Conservation (phyloP, 2,329 filamentous ascomycete genomes). For the Aureobasidium namibiae region DNA sequence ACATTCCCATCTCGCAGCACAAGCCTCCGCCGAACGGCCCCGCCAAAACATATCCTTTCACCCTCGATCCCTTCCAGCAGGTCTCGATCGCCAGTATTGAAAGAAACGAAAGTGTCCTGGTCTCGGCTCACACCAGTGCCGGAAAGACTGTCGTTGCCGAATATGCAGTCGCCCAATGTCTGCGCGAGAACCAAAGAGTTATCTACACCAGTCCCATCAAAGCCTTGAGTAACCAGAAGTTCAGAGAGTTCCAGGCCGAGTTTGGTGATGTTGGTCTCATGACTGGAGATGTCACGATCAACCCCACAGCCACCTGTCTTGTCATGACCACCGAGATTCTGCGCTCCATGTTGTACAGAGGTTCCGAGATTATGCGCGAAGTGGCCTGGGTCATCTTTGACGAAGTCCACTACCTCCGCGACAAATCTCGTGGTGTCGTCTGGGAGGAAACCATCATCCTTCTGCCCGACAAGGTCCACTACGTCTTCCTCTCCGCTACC, state of each 20-base stretch:
- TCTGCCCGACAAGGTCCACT: conserved; percentile 94
- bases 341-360: conserved; percentile 94
- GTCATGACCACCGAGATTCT: conserved; percentile 99
- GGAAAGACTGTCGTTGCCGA: conserved; percentile 98
- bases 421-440: conserved; percentile 87
- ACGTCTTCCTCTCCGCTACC: conserved; percentile 95
- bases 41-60: conserved; percentile 77
- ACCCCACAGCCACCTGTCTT: conserved; percentile 92
- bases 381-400: conserved; percentile 98
- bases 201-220: conserved; percentile 99
- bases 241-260: conserved; percentile 87
- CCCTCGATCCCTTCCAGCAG: conserved; percentile 94
- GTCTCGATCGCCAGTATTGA: conserved; percentile 92
- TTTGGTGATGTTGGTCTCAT: conserved; percentile 97
- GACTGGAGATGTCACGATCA: conserved; percentile 99
- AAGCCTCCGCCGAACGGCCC: conserved; percentile 72
- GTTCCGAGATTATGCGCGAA: conserved; percentile 98
- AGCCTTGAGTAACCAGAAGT: conserved; percentile 97
- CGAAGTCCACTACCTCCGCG: conserved; percentile 97
- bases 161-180: conserved; percentile 93
- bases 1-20: conserved; percentile 84
- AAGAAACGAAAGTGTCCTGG: conserved; percentile 88
- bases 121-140: conserved; percentile 94
- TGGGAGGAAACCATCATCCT: conserved; percentile 99
- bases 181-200: conserved; percentile 95